Evolutionary conservation across 768 basidiomycete genomes (phyloP).

Genomic region (Agrocybe pediades): DNA sequence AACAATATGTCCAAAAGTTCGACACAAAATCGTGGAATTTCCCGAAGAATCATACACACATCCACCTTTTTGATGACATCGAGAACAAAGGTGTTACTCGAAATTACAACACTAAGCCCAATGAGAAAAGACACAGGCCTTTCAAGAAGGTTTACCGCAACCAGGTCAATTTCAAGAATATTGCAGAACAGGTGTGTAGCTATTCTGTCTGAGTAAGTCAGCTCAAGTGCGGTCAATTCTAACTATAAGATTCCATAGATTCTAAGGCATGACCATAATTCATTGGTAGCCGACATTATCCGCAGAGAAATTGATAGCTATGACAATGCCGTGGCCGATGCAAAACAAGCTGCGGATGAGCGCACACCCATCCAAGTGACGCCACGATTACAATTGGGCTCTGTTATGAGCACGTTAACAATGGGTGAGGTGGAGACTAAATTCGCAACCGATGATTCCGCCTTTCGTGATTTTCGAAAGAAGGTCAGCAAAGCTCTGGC

Average conservation of each 20-base stretch:
- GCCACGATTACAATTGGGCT: not conserved
- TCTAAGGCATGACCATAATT: not conserved
- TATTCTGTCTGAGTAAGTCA: not conserved
- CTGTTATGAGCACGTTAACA: not conserved
- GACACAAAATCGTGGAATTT: conserved; percentile 32
- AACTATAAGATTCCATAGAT: not conserved
- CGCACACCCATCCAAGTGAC: no score
- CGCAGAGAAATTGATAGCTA: not conserved
- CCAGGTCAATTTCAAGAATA: conserved; percentile 33
- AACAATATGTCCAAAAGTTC: conserved; percentile 17
- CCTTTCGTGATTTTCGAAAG: conserved; percentile 1
- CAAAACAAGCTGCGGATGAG: not conserved
- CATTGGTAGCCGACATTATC: not conserved
- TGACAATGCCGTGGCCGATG: not conserved
- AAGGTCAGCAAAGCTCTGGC: conserved; percentile 2
- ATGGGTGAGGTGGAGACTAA: not conserved
- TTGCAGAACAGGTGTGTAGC: conserved; percentile 28
- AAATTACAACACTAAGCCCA: conserved; percentile 32
- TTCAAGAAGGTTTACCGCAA: conserved; percentile 26
- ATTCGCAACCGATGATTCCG: not conserved
- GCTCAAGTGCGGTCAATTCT: not conserved
- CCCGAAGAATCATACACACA: conserved; percentile 34
- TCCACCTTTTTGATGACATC: conserved; percentile 34
- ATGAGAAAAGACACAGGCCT: conserved; percentile 31
- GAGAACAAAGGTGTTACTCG: conserved; percentile 26